Base-by-base conservation (phyloP, 805 yeast species). In the Schwanniomyces yamadae region DNA sequence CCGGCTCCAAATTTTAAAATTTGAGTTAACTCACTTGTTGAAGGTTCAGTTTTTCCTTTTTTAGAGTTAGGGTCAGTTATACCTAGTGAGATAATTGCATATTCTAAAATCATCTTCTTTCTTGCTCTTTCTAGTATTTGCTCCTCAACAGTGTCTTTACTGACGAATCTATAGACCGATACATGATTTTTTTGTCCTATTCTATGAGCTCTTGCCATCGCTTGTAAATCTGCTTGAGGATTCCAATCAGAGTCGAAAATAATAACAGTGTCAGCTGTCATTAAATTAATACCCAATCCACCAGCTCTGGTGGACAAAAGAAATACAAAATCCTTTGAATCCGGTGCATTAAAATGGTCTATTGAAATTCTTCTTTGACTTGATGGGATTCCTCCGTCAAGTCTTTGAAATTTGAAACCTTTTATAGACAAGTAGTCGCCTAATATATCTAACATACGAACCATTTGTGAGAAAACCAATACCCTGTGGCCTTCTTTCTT, bases 191-290 rank as follows among this genome's bases (percentile, higher is more conserved):
- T 93, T 61, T 93, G 99, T n/a, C 99, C 99, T 57, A 93, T 93
- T 71, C 99, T 82, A 66, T 93, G 99, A 3, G 99, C 99, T 64
- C 99, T 80, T 0, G 99, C 99, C 99, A 93, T 93, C 1, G 99
- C 99, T 64, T 93, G 99, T 52, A 93, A 71, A 73, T 93, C 99
- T 0, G 99, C 99, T 61, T 93, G 99, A 0, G 99, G 99, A 57
- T 93, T 93, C 99, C 99, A 93, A 66, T 93, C 99, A 4, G 96
- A 87, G 63, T 93, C 99, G 63, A 93, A 93, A 26, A 93, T 91
- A 49, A 93, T 87, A 19, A 93, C 99, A 6, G 99, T 93, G 56
- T 93, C 99, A 3, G 99, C 99, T 5, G 99, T 93, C 99, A 93
- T 93, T 57, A 93, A 72, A 59, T 93, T 93, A 57, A 93, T 93